Evolutionary conservation across 1,284 basidiomycete genomes (phyloP), one percentile per base, ranked within the genome.

Genomic region (Vanrija pseudolonga): DNA sequence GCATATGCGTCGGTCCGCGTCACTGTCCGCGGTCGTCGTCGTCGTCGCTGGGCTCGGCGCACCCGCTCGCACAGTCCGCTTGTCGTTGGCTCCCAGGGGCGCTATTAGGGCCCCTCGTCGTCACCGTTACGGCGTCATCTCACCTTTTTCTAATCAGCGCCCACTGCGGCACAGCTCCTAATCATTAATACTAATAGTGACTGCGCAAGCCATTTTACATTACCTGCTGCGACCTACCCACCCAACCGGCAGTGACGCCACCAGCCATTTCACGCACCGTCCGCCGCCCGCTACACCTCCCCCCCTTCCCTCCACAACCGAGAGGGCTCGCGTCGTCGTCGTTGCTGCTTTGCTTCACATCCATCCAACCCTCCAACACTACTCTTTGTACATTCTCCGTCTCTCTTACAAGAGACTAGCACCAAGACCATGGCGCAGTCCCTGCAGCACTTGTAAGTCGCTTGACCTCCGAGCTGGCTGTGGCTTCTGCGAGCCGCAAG

Each of bases 381-480:
- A 18, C 19, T 32, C 36, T 32, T 49, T 5, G 37, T 46, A 32
- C 32, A 15, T 43, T 23, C 26, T n/a, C n/a, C n/a, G n/a, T n/a
- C n/a, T 17, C 47, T 26, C 43, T 32, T n/a, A 43, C 17, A 39
- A n/a, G 32, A 28, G 40, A 32, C 32, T 32, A 32, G 32, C 12
- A 32, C 32, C 32, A 32, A n/a, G 32, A 32, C 55, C 46, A 74
- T 73, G 70, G 65, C 70, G 18, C 50, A 66, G 28, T 71, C 72
- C 24, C 55, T 76, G 47, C 69, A 72, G 59, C 70, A 76, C 58
- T 65, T 76, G 73, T 74, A 47, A 70, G 72, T 56, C n/a, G n/a
- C 24, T 36, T 32, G 14, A 12, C 53, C n/a, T 32, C 36, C 24
- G 18, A 26, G 12, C 44, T n/a, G 19, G 45, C 47, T 18, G 24